Evolutionary conservation across 2,329 filamentous ascomycete genomes (phyloP).

Genomic region (Lasiodiplodia gonubiensis): DNA sequence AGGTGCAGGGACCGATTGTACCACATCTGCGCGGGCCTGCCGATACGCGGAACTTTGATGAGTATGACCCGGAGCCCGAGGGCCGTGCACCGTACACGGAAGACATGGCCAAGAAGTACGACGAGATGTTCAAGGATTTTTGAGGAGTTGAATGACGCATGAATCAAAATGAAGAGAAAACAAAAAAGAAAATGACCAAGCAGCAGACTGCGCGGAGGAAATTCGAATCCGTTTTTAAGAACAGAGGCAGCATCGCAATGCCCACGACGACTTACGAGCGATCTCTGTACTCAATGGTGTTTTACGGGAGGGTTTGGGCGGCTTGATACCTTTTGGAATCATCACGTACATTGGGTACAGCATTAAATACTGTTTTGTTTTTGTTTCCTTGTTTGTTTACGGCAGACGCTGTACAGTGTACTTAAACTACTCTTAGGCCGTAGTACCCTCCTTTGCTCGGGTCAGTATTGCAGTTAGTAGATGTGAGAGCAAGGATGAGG

Average conservation of each 20-base stretch:
- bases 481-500: constrained; percentile 13
- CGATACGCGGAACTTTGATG: constrained; percentile 81
- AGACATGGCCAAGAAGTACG: constrained; percentile 72
- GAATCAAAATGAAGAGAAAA: constrained; percentile 11
- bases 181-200: background rate
- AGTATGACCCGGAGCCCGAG: constrained; percentile 78
- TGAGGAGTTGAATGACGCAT: constrained; percentile 42
- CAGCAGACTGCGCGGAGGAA: constrained; percentile 14
- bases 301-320: constrained; percentile 11
- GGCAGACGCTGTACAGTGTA: constrained; percentile 28
- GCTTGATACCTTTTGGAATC: constrained; percentile 29
- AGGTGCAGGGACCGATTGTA: constrained; percentile 72
- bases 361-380: constrained; percentile 14
- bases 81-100: constrained; percentile 70
- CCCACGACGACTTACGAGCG: constrained; percentile 22
- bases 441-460: constrained; percentile 19
- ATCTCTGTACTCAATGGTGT: constrained; percentile 25
- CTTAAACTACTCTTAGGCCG: constrained; percentile 17
- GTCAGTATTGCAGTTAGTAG: background rate
- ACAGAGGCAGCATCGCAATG: constrained; percentile 10
- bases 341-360: constrained; percentile 29
- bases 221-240: background rate
- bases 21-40: constrained; percentile 75
- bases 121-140: constrained; percentile 74
- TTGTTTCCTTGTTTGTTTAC: background rate